Evolutionary conservation across 106 monocot species (phyloP).

Genomic region (Apostasia shenzhenica): DNA sequence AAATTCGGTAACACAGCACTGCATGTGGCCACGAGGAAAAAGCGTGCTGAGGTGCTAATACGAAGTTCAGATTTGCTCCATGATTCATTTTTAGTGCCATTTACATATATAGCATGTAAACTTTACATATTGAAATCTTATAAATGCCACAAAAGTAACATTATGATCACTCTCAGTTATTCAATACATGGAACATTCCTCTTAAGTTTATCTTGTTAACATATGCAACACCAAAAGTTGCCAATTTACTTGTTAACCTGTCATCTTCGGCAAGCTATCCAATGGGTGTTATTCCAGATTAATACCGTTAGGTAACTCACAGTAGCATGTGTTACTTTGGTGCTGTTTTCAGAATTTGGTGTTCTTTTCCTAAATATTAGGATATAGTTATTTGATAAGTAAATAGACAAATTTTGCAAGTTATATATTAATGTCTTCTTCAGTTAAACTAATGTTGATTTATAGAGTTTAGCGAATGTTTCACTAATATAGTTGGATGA

Average conservation of each 20-base stretch:
- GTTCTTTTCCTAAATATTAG: too few relatives aligned
- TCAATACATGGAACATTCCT: background rate
- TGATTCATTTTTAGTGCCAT: background rate
- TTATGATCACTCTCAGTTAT: background rate
- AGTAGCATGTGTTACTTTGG: background rate
- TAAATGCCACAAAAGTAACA: background rate
- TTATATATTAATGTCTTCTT: too few relatives aligned
- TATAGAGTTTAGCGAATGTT: too few relatives aligned
- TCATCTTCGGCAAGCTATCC: too few relatives aligned
- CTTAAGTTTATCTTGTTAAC: background rate
- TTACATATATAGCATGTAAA: background rate
- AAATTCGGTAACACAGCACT: constrained; percentile 25
- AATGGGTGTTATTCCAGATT: too few relatives aligned
- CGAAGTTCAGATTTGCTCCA: too few relatives aligned
- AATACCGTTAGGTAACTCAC: too few relatives aligned
- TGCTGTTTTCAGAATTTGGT: background rate
- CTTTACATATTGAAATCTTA: background rate
- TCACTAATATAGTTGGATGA: too few relatives aligned
- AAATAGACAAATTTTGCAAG: too few relatives aligned
- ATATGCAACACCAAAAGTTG: background rate
- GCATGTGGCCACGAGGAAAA: constrained; percentile 33
- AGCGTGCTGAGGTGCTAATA: constrained; percentile 23
- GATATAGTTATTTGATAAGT: too few relatives aligned
- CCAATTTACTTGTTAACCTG: too few relatives aligned
- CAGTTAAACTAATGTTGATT: too few relatives aligned